Evolutionary conservation across 192 early-diverging fungal genomes (phyloP).

Genomic region (Dispira simplex): DNA sequence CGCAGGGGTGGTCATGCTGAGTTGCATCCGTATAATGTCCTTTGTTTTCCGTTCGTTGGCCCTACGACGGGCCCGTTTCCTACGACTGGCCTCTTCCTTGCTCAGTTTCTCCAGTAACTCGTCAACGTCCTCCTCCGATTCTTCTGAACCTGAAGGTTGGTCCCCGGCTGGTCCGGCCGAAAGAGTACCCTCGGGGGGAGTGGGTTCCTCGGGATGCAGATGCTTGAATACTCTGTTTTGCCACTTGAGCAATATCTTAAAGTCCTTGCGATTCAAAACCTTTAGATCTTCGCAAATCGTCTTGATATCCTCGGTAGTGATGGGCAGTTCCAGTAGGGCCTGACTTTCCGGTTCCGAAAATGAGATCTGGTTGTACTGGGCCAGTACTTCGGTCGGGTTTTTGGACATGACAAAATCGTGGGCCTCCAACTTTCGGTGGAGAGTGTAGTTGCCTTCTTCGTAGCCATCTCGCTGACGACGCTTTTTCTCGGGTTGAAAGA

Average conservation of each 20-base stretch:
- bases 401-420: slow-evolving; percentile 64
- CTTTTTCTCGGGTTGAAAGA: slow-evolving; percentile 89
- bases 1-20: slow-evolving; percentile 60
- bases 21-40: slow-evolving; percentile 54
- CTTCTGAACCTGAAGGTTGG: slow-evolving; percentile 14
- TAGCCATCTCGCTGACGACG: slow-evolving; percentile 90
- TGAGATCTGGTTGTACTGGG: slow-evolving; percentile 51
- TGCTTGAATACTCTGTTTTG: slow-evolving; percentile 51
- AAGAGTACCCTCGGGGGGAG: slow-evolving; percentile 32
- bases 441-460: slow-evolving; percentile 87
- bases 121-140: slow-evolving; percentile 16
- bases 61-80: slow-evolving; percentile 37
- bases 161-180: slow-evolving; percentile 30
- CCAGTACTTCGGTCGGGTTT: slow-evolving; percentile 71
- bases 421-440: slow-evolving; percentile 55
- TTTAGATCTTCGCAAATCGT: slow-evolving; percentile 73
- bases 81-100: slow-evolving; percentile 28
- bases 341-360: slow-evolving; percentile 60
- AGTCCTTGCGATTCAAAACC: slow-evolving; percentile 88
- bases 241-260: slow-evolving; percentile 84
- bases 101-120: slow-evolving; percentile 21
- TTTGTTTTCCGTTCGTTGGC: slow-evolving; percentile 52
- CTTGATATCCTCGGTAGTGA: slow-evolving; percentile 72
- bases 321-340: slow-evolving; percentile 29
- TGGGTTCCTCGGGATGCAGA: slow-evolving; percentile 10